Conservation (phyloP, 106 monocot species). For the Amphibolis antarctica region DNA sequence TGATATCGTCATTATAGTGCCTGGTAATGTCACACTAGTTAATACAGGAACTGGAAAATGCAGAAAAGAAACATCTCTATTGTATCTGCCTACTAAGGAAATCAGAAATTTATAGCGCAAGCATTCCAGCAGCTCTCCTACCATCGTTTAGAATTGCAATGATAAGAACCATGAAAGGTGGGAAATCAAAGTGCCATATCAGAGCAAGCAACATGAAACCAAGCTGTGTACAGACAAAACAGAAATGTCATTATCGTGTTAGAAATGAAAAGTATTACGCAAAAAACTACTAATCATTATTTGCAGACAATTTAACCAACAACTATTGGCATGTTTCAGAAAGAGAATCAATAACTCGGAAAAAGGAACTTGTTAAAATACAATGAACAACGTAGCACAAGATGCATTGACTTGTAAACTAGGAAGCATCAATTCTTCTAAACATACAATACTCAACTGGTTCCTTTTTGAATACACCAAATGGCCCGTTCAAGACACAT, state of each 20-base stretch:
- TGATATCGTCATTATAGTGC: slow-evolving; percentile 95
- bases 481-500: too few species aligned
- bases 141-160: slow-evolving; percentile 96
- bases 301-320: too few species aligned
- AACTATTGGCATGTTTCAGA: too few species aligned
- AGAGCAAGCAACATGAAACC: slow-evolving; percentile 90
- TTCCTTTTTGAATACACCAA: too few species aligned
- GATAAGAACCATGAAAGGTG: slow-evolving; percentile 96
- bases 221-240: slow-evolving; percentile 42
- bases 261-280: too few species aligned
- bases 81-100: not conserved
- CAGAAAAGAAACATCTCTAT: not conserved
- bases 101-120: not conserved
- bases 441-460: too few species aligned
- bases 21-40: slow-evolving; percentile 11
- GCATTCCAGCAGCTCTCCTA: slow-evolving; percentile 4
- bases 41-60: not conserved
- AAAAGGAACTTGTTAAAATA: too few species aligned
- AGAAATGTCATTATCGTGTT: not conserved
- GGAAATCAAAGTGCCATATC: slow-evolving; percentile 88
- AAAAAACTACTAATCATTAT: too few species aligned
- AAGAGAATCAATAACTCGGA: too few species aligned
- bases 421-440: too few species aligned
- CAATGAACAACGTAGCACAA: too few species aligned
- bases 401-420: too few species aligned